Conservation (phyloP, 192 early-diverging fungal species). For the Paraglomus brasilianum region DNA sequence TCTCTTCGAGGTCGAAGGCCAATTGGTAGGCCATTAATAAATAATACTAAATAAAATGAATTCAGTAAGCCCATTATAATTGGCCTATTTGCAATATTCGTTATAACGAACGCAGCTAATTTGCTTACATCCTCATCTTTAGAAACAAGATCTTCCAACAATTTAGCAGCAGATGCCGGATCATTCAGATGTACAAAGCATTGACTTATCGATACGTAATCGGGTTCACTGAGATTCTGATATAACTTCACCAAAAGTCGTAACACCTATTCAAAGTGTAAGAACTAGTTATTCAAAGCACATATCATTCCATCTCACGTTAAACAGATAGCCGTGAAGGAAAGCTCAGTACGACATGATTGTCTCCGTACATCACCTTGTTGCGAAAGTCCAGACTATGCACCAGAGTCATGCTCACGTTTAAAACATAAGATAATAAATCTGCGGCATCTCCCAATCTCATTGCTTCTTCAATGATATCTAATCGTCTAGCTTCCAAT, state of each 20-base stretch:
- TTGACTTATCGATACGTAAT: constrained; percentile 90
- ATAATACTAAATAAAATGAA: constrained; percentile 40
- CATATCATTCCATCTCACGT: no score
- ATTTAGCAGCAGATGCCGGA: constrained; percentile 64
- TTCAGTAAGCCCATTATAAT: constrained; percentile 22
- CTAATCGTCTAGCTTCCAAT: constrained; percentile 86
- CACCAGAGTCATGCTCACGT: constrained; percentile 82
- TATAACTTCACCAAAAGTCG: constrained; percentile 75
- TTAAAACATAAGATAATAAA: constrained; percentile 84
- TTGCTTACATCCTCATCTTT: constrained; percentile 56
- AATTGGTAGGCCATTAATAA: constrained; percentile 92
- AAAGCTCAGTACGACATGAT: background rate
- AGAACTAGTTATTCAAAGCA: no score
- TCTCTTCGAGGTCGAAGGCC: constrained; percentile 95
- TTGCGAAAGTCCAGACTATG: constrained; percentile 78
- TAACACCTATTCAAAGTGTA: constrained; percentile 63
- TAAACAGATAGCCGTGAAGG: no score
- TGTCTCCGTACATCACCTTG: constrained; percentile 49
- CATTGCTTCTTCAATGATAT: constrained; percentile 86
- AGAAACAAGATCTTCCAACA: constrained; percentile 68
- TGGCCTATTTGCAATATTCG: background rate
- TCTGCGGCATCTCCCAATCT: constrained; percentile 64
- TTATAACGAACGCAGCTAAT: background rate
- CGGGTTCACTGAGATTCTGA: constrained; percentile 71
- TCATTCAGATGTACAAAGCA: constrained; percentile 92